Evolutionary conservation across 2,329 filamentous ascomycete species (phyloP).

Genomic region (Hymenoscyphus salicellus): DNA sequence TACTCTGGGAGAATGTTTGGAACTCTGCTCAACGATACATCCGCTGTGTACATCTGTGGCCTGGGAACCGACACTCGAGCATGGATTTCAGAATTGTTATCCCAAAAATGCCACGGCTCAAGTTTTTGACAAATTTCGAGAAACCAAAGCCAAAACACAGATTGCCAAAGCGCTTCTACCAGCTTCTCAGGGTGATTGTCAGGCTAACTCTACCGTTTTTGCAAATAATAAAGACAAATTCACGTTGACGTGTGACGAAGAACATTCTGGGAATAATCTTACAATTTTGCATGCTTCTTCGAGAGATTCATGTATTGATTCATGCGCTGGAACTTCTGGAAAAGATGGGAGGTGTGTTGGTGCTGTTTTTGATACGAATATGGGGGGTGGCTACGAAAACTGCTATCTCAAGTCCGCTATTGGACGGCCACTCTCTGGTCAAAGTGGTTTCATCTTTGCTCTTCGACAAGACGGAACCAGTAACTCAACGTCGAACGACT

Average conservation of each 20-base stretch:
- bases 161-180: neutral
- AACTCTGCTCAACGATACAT: neutral
- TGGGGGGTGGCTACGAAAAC: neutral
- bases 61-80: neutral
- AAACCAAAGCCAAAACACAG: neutral
- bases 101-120: neutral
- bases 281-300: neutral
- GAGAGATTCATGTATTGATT: neutral
- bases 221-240: neutral
- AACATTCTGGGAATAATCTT: neutral
- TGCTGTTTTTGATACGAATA: neutral
- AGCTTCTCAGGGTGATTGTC: neutral
- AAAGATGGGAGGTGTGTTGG: neutral
- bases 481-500: neutral
- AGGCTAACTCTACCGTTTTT: neutral
- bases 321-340: neutral
- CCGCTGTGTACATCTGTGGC: neutral
- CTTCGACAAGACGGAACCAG: neutral
- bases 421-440: neutral
- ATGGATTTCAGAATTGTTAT: neutral
- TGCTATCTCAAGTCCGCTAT: neutral
- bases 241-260: neutral
- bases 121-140: neutral
- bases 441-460: neutral
- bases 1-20: neutral